These are phyloP conservation scores for Epicoccum sorghinum DNA, from an alignment of 2,329 filamentous ascomycete species.

Conservation along the genomic window DNA sequence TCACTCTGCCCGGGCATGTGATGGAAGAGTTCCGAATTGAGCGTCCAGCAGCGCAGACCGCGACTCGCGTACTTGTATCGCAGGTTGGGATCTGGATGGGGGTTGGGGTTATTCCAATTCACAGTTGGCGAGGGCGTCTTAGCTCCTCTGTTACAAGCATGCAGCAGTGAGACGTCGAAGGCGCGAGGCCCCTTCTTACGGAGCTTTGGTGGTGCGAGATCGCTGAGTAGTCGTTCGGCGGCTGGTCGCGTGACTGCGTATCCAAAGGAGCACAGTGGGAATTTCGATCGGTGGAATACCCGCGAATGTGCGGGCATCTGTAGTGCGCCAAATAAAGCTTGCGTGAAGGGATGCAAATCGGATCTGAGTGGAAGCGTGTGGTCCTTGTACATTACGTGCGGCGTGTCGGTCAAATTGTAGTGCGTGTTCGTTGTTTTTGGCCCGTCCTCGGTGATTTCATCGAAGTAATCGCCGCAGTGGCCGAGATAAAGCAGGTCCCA, in stretches of 20 bases:
- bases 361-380: constrained; percentile 44
- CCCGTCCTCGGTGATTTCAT: constrained; percentile 41
- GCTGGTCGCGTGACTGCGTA: constrained; percentile 51
- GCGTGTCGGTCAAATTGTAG: constrained; percentile 40
- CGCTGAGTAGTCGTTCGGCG: constrained; percentile 47
- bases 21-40: constrained; percentile 54
- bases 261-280: constrained; percentile 54
- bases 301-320: constrained; percentile 46
- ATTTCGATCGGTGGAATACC: constrained; percentile 50
- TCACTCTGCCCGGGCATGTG: constrained; percentile 50
- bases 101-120: constrained; percentile 26
- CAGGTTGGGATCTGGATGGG: constrained; percentile 25
- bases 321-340: constrained; percentile 44
- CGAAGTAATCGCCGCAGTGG: constrained; percentile 53
- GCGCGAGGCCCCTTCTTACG: constrained; percentile 40
- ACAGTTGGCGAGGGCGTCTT: constrained; percentile 38
- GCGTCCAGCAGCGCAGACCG: constrained; percentile 51
- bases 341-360: constrained; percentile 50
- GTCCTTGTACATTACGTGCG: constrained; percentile 46
- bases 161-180: constrained; percentile 52
- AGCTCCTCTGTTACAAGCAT: constrained; percentile 47
- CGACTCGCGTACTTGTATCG: constrained; percentile 39
- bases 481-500: constrained; percentile 55
- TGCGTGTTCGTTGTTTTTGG: constrained; percentile 26
- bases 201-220: constrained; percentile 46